Base-by-base conservation (phyloP, 1,284 basidiomycete species). In the Vanrija sp. region DNA sequence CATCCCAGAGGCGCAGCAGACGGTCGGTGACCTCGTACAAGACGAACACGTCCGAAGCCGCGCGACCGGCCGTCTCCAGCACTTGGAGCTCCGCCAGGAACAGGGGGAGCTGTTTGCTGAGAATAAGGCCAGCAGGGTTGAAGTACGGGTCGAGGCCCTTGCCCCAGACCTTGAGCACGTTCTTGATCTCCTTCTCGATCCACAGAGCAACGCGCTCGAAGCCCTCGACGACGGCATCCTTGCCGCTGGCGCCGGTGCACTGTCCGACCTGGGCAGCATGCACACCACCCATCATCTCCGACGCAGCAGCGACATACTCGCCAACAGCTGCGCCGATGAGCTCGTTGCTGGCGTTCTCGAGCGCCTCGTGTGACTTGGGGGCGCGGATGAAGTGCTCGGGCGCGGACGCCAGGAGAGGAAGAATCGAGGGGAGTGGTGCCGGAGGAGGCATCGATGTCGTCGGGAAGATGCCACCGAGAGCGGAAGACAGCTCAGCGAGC, bases 81-180 rank as follows among this genome's bases (percentile, higher is more conserved):
- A 65, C 60, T 37, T 72, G 69, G 46, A 77, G 51, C 53, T 77
- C 75, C 20, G 70, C 73, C 6, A 72, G 59, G 67, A 72, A 75
- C 7, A 77, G 58, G 0, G 75, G 73, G 2, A 77, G 61, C 55
- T 77, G 75, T 24, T 68, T 68, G 12, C 65, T 66, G 22, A 75
- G 47, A 42, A 76, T 65, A 52, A 75, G 66, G 0, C 55, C 59
- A 0, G 75, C 69, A 1, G 75, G 73, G 48, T 71, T 63, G 54
- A 75, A 53, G 60, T 61, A 49, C 62, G 63, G 41, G 24, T 20
- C 59, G 1, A 68, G 20, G 15, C 66, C 66, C 9, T 53, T 42
- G 36, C 41, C 59, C 71, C 72, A 76, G 1, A 57, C 61, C 45
- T 61, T 62, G 49, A 60, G 57, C 6, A 75, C 64, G 23, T 61